Evolutionary conservation across 2,329 filamentous ascomycete species (phyloP).

Genomic region (Dactylonectria estremocensis): DNA sequence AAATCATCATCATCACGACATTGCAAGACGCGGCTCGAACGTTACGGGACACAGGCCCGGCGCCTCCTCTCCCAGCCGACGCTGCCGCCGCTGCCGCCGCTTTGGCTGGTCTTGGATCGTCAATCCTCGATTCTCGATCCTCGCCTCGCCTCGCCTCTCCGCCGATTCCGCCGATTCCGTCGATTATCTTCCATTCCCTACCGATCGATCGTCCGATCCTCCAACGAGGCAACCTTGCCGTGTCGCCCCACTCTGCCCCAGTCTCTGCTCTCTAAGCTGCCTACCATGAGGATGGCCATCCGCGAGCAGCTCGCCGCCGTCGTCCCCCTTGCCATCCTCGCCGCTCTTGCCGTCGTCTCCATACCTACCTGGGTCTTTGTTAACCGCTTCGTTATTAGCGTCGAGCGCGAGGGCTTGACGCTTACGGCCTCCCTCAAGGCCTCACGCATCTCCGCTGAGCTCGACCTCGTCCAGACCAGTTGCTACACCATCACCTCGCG

Average conservation of each 20-base stretch:
- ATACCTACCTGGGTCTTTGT: constrained; percentile 80
- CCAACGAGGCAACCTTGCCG: constrained; percentile 47
- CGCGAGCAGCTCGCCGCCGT: constrained; percentile 88
- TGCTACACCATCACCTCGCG: constrained; percentile 80
- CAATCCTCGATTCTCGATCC: too few relatives aligned
- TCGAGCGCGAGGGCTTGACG: constrained; percentile 74
- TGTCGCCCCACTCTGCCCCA: constrained; percentile 40
- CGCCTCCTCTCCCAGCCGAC: too few relatives aligned
- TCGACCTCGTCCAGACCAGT: constrained; percentile 84
- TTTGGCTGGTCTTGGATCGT: too few relatives aligned
- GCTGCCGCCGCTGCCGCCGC: too few relatives aligned
- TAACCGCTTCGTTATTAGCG: constrained; percentile 66
- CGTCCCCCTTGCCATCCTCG: constrained; percentile 81
- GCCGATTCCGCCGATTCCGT: too few relatives aligned
- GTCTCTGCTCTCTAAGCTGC: constrained; percentile 43
- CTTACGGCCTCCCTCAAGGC: constrained; percentile 91
- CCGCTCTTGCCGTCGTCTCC: constrained; percentile 83
- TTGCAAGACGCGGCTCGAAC: too few relatives aligned
- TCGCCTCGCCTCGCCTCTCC: too few relatives aligned
- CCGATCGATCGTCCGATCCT: constrained; percentile 22
- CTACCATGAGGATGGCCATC: constrained; percentile 85
- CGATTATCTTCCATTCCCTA: too few relatives aligned
- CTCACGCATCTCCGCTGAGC: constrained; percentile 82
- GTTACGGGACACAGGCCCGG: too few relatives aligned
- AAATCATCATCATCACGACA: too few relatives aligned